phyloP scores from a whole-genome alignment of 768 basidiomycete genomes.

The Phlegmacium glaucopus region DNA sequence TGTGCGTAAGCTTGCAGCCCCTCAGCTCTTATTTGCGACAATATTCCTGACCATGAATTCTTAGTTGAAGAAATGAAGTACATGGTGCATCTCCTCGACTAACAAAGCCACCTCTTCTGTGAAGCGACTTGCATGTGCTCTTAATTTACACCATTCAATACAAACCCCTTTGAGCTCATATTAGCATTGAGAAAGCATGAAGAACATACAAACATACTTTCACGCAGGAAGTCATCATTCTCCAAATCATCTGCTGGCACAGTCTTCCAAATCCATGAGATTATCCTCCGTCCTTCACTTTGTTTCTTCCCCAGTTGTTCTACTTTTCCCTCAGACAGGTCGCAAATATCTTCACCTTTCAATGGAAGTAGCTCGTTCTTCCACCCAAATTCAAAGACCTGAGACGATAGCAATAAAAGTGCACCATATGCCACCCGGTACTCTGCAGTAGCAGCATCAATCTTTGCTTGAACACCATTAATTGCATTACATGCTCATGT shows the following conservation, averaged over 20 bases:
- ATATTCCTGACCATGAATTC: background rate
- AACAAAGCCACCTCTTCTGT: slow-evolving; percentile 20
- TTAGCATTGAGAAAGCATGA: background rate
- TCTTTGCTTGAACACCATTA: slow-evolving; percentile 10
- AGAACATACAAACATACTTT: slow-evolving; percentile 4
- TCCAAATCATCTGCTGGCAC: slow-evolving; percentile 2
- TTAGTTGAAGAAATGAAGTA: slow-evolving; percentile 18
- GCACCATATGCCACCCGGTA: slow-evolving; percentile 17
- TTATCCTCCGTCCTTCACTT: background rate
- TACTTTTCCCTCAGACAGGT: slow-evolving; percentile 13
- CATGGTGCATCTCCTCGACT: slow-evolving; percentile 23
- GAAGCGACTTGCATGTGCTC: slow-evolving; percentile 13
- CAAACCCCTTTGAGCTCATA: slow-evolving; percentile 6
- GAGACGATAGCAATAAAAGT: slow-evolving; percentile 1
- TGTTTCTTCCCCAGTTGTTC: background rate
- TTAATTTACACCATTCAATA: slow-evolving; percentile 18
- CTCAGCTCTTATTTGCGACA: background rate
- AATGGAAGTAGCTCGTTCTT: slow-evolving; percentile 10
- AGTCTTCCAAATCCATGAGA: slow-evolving; percentile 15
- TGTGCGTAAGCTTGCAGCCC: background rate
- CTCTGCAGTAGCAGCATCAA: slow-evolving; percentile 8
- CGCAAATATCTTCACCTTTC: slow-evolving; percentile 12
- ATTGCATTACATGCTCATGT: slow-evolving; percentile 20
- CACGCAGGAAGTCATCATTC: slow-evolving; percentile 4
- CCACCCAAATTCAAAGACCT: slow-evolving; percentile 9